These are phyloP conservation scores for Sporobolomyces roseus DNA, from an alignment of 768 basidiomycete genomes.

Conservation along the genomic window DNA sequence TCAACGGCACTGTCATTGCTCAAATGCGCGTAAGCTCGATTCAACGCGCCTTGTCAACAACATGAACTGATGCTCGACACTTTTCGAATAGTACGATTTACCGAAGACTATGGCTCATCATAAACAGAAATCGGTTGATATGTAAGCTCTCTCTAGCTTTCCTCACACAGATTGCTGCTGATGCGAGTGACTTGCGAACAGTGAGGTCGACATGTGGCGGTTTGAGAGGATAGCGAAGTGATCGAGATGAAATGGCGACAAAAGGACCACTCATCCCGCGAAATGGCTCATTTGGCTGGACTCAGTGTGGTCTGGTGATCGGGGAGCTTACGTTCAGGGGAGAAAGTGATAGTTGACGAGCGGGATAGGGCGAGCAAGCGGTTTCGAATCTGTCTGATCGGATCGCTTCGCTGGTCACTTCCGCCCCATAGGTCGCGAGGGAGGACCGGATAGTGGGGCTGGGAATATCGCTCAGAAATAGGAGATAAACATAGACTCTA, in stretches of 20 bases:
- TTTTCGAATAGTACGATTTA: slow-evolving; percentile 38
- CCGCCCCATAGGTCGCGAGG: too few relatives aligned
- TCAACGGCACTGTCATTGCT: slow-evolving; percentile 40
- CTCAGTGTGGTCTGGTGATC: too few relatives aligned
- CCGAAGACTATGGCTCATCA: slow-evolving; percentile 46
- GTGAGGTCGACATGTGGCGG: slow-evolving; percentile 41
- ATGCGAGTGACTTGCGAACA: neutral
- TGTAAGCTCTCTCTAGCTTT: slow-evolving; percentile 18
- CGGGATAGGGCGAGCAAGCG: too few relatives aligned
- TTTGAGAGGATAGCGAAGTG: slow-evolving; percentile 29
- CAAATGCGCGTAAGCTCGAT: slow-evolving; percentile 37
- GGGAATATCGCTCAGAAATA: too few relatives aligned
- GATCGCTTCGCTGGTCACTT: too few relatives aligned
- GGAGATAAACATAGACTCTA: too few relatives aligned
- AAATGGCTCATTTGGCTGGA: too few relatives aligned
- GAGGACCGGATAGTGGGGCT: too few relatives aligned
- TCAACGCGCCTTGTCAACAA: neutral
- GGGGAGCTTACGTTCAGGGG: too few relatives aligned
- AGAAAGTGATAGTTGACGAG: too few relatives aligned
- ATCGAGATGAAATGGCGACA: neutral
- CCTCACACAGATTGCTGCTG: too few relatives aligned
- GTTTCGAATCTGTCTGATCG: too few relatives aligned
- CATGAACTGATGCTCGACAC: neutral
- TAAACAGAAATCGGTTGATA: slow-evolving; percentile 45
- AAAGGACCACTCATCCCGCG: neutral